phyloP scores from a whole-genome alignment of 2,329 filamentous ascomycete species.

The Remersonia thermophila region DNA sequence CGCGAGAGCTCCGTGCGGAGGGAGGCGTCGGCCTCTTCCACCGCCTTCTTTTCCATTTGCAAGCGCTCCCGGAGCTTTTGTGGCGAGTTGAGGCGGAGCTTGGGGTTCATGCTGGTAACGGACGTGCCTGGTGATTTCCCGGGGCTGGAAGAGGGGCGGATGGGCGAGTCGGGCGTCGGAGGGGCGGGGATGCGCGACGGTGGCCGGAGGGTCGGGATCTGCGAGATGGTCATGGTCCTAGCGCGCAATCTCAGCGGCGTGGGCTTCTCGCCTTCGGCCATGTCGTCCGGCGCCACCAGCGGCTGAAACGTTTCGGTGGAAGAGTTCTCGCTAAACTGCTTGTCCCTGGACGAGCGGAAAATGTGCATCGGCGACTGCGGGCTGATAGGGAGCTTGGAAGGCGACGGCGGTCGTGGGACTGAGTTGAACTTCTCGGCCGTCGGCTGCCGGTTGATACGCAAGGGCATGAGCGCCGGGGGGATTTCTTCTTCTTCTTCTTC shows the following conservation, averaged over 20 bases:
- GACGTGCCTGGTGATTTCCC: conserved; percentile 22
- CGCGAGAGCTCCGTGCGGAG: conserved; percentile 66
- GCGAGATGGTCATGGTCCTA: conserved; percentile 40
- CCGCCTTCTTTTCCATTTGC: conserved; percentile 64
- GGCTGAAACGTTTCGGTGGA: conserved; percentile 17
- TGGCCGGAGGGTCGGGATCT: conserved; percentile 41
- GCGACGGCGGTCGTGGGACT: conserved; percentile 27
- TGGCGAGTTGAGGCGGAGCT: conserved; percentile 56
- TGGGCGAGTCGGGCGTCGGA: conserved; percentile 18
- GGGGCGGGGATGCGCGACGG: conserved; percentile 20
- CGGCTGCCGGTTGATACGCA: conserved; percentile 40
- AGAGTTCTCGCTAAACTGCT: too few species aligned
- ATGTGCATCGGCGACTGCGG: conserved; percentile 24
- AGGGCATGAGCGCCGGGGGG: conserved; percentile 26
- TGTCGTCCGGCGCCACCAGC: conserved; percentile 10
- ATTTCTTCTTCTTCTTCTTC: conserved; percentile 1
- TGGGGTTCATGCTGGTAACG: conserved; percentile 27
- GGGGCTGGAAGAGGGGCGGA: conserved; percentile 25
- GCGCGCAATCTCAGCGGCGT: conserved; percentile 23
- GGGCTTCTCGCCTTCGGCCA: conserved; percentile 13
- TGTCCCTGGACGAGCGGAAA: conserved; percentile 33
- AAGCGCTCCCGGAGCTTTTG: conserved; percentile 76
- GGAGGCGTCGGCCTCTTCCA: conserved; percentile 55
- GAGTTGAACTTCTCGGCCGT: conserved; percentile 47
- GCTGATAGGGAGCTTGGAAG: conserved; percentile 35